Percentiles rank a stretch among this genome's conserved stretches.
Evolutionary conservation across 257 asterid genomes (phyloP).

Genomic region (Linderniella brevidens): DNA sequence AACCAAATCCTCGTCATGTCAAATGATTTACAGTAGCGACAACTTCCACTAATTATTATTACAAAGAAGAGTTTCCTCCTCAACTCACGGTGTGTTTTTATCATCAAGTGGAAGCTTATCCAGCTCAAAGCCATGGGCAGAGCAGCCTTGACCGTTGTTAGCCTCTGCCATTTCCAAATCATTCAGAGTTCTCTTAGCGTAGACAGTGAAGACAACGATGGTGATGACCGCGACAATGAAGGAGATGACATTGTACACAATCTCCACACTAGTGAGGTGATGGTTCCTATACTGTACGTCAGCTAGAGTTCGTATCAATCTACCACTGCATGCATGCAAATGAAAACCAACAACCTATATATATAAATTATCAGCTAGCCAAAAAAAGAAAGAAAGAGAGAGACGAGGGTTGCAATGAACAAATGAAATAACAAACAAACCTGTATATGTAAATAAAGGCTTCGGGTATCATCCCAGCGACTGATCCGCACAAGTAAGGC

Average conservation of each 20-base stretch:
- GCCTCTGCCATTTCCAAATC: slow-evolving; percentile 37
- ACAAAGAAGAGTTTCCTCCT: no score
- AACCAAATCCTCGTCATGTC: no score
- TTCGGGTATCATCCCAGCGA: slow-evolving; percentile 90
- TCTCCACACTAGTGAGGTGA: slow-evolving; percentile 56
- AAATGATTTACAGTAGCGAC: no score
- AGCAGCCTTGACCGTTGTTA: slow-evolving; percentile 15
- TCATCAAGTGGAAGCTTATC: slow-evolving; percentile 51
- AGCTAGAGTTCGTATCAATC: slow-evolving; percentile 68
- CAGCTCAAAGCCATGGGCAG: slow-evolving; percentile 28
- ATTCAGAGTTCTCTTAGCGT: slow-evolving; percentile 44
- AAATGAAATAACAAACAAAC: slow-evolving; percentile 12
- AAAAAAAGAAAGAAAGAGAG: neutral
- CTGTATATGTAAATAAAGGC: slow-evolving; percentile 88
- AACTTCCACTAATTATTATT: no score
- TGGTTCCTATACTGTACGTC: slow-evolving; percentile 66
- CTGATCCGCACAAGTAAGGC: slow-evolving; percentile 81
- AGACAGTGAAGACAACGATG: slow-evolving; percentile 48
- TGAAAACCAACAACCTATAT: slow-evolving; percentile 5
- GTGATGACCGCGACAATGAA: slow-evolving; percentile 50
- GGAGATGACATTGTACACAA: slow-evolving; percentile 55
- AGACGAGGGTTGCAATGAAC: neutral
- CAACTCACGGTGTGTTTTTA: slow-evolving; percentile 10
- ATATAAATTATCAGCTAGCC: slow-evolving; percentile 8
- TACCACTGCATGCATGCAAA: slow-evolving; percentile 66